Base-by-base conservation (phyloP, 139 green algal species). In the Chlamydomonas sp. region DNA sequence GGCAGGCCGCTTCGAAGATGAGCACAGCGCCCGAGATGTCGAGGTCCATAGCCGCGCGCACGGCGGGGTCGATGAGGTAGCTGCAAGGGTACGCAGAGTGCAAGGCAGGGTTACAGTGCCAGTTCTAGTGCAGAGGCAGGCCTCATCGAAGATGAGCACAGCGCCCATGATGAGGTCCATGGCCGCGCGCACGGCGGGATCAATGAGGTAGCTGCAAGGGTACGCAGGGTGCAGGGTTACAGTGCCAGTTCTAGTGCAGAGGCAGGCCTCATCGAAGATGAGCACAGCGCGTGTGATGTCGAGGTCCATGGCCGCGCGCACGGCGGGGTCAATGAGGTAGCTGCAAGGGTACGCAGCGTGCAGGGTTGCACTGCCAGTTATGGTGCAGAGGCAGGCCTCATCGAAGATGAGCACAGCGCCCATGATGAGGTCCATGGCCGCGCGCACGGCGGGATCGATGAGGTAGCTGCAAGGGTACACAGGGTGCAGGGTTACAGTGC, bases 1-100 rank as follows among this genome's bases (percentile, higher is more conserved):
- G 93, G 49, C 97, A 92, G 4, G 90, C 94, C 78, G 98, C 94
- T 69, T 98, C 93, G 49, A 98, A 92, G 5, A 98, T 93, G 10
- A 98, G 72, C 31, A 97, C 77, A 33, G 79, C 67, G 54, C 81
- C 79, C 2, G 78, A 48, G 22, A 93, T 49, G 5, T 90, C 74
- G 16, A 98, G 73, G 2, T 83, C 67, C 83, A 97, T 86, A 24
- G 85, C 72, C 3, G 64, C 35, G 2, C 87, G 77, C 37, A 97
- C 30, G 43, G 4, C 29, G 0, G 85, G 89, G 70, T 91, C 84
- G 26, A 89, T 26, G 33, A 85, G 74, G 62, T 83, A 82, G 48
- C 70, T 75, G 50, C n/a, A n/a, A n/a, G n/a, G n/a, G n/a, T n/a
- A n/a, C n/a, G n/a, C n/a, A n/a, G n/a, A n/a, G n/a, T n/a, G n/a